phyloP scores from a whole-genome alignment of 2,329 filamentous ascomycete genomes.

The Drechslera avenae region DNA sequence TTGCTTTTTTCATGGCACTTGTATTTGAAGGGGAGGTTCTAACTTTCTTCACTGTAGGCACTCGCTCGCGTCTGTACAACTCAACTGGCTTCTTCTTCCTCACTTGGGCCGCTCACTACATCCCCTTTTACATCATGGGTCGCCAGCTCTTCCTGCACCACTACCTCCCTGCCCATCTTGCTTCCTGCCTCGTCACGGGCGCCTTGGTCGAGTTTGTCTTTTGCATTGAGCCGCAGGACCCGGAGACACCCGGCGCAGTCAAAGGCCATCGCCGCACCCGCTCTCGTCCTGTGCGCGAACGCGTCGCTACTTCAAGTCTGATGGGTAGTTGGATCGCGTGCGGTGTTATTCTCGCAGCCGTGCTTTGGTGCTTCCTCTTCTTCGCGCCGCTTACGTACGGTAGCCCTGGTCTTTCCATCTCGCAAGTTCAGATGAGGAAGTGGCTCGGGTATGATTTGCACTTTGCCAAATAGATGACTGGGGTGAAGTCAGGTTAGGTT shows the following conservation, averaged over 20 bases:
- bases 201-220: constrained; percentile 95
- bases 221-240: constrained; percentile 75
- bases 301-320: constrained; percentile 79
- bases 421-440: constrained; percentile 81
- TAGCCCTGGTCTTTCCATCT: constrained; percentile 81
- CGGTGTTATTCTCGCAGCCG: constrained; percentile 68
- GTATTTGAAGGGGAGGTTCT: constrained; percentile 11
- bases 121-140: constrained; percentile 98
- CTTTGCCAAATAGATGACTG: constrained; percentile 80
- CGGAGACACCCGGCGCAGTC: constrained; percentile 42
- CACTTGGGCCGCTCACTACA: constrained; percentile 95
- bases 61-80: constrained; percentile 94
- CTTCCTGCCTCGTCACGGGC: constrained; percentile 86
- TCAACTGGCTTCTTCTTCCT: constrained; percentile 99
- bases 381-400: constrained; percentile 96
- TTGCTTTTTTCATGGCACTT: constrained; percentile 7
- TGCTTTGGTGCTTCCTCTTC: constrained; percentile 83
- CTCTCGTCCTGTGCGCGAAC: constrained; percentile 78
- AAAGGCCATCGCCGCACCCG: constrained; percentile 50
- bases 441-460: constrained; percentile 98
- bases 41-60: constrained; percentile 59
- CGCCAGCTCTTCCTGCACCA: constrained; percentile 98
- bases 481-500: background rate
- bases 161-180: constrained; percentile 92
- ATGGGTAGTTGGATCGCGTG: constrained; percentile 79